Base-by-base conservation (phyloP, 345 rosid species). In the Cardiospermum halicacabum region DNA sequence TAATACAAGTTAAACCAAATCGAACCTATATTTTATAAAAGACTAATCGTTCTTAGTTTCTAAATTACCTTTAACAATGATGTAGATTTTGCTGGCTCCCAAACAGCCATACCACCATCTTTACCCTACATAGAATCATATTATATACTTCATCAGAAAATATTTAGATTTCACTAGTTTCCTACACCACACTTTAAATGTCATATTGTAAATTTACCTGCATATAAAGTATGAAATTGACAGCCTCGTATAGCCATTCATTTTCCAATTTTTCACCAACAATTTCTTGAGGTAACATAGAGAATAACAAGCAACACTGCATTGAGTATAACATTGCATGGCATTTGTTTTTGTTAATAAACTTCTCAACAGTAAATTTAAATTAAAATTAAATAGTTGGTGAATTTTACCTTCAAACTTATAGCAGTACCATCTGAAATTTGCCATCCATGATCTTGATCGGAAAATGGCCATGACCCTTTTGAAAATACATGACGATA, bases 31-130 rank as follows among this genome's bases (percentile, higher is more conserved):
- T n/a, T n/a, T n/a, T n/a, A n/a, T n/a, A n/a, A n/a, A n/a, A n/a
- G n/a, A n/a, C n/a, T n/a, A n/a, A n/a, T n/a, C n/a, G n/a, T n/a
- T n/a, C n/a, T n/a, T n/a, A n/a, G n/a, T n/a, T n/a, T n/a, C n/a
- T n/a, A n/a, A 25, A 16, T 43, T 62, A 62, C 90, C 72, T 87
- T 86, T 50, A 85, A 49, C 88, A 86, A 83, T 3, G 65, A 48
- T 42, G 64, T 62, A 27, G 82, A 85, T 62, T 81, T 65, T 37
- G 80, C 73, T 11, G 86, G 86, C 64, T 82, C 86, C 86, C 86
- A 79, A 11, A 78, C 83, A 13, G 78, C 11, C 25, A 72, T 36
- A 28, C 86, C 86, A 16, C 86, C 86, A 54, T 77, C 77, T 70
- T 79, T 74, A 47, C 70, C 69, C 79, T 71, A 53, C 39, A 62